phyloP scores from a whole-genome alignment of 2,329 filamentous ascomycete species.

The Cucurbitaria berberidis region DNA sequence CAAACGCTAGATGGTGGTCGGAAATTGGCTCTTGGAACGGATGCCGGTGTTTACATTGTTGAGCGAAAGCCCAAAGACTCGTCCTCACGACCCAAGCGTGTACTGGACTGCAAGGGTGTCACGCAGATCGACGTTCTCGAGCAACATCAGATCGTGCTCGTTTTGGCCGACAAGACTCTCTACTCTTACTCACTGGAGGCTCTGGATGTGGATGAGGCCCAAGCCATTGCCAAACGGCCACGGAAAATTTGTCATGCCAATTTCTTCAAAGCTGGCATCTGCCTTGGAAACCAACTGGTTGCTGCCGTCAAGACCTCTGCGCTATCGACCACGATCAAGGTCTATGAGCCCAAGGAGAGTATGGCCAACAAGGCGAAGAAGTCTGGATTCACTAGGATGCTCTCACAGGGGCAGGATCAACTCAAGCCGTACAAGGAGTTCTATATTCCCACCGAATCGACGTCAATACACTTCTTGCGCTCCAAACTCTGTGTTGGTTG shows the following conservation, averaged over 20 bases:
- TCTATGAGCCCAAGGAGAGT: conserved; percentile 97
- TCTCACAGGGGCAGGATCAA: conserved; percentile 90
- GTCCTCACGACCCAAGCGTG: conserved; percentile 74
- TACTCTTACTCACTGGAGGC: conserved; percentile 88
- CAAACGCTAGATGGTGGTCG: conserved; percentile 78
- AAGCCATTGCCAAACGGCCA: conserved; percentile 78
- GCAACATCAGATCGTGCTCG: conserved; percentile 89
- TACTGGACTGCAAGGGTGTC: conserved; percentile 84
- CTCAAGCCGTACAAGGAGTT: conserved; percentile 87
- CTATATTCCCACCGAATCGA: conserved; percentile 98
- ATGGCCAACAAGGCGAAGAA: conserved; percentile 95
- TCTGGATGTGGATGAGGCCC: conserved; percentile 78
- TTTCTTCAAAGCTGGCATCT: conserved; percentile 98
- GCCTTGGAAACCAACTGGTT: conserved; percentile 89
- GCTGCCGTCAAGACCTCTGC: conserved; percentile 96
- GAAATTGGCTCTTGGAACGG: conserved; percentile 92
- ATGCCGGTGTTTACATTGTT: conserved; percentile 89
- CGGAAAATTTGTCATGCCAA: conserved; percentile 98
- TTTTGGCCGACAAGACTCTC: conserved; percentile 91
- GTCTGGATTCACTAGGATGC: conserved; percentile 93
- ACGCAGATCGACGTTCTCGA: conserved; percentile 96
- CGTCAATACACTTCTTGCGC: conserved; percentile 95
- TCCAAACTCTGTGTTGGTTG: conserved; percentile 97
- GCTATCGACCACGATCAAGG: conserved; percentile 94
- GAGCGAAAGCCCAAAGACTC: conserved; percentile 88